Evolutionary conservation across 495 filamentous ascomycete genomes (phyloP), one percentile per base, ranked within the genome.

Genomic region (Neurospora sp.): DNA sequence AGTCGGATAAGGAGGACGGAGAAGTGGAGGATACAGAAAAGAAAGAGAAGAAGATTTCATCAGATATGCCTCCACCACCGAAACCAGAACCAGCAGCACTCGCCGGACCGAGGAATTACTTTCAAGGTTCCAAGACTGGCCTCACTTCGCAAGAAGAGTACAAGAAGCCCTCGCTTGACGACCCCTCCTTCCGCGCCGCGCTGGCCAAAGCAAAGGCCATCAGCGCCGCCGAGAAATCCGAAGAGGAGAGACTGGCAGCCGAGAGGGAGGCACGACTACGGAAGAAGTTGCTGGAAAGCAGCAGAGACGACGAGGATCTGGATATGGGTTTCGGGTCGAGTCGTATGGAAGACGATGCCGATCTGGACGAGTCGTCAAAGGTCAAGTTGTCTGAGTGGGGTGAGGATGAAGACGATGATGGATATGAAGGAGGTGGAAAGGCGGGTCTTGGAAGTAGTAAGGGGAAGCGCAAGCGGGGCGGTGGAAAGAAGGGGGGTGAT

Each of bases 281-380:
- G 77, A 89, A 89, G 73, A 91, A 97, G 83, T 82, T 97, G 10
- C 88, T 92, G 75, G 87, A 89, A 61, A 87, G 90, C 59, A 91
- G 92, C 74, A 87, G 94, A 59, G 96, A 99, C 82, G 89, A 92
- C 12, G 92, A 94, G 59, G 96, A 99, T 81, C 87, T 99, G 83
- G 96, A 99, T 76, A 85, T 97, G 81, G 96, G 94, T 40, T 98
- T 99, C 78, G 96, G 96, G 8, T 91, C 90, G 18, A 94, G 90
- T 74, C 88, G 94, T 31, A 87, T 90, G 72, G 93, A 91, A 68
- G 94, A 97, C 76, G 91, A 90, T 47, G 93, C 91, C 45, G 94
- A 97, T 69, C 70, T 81, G 35, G 82, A 81, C 14, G 89, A 86
- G 41, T 39, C 72, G 16, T 61, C 85, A 71, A 88, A 84, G 73